phyloP scores from a whole-genome alignment of 331 rosid species.

The Acacia concinna region DNA sequence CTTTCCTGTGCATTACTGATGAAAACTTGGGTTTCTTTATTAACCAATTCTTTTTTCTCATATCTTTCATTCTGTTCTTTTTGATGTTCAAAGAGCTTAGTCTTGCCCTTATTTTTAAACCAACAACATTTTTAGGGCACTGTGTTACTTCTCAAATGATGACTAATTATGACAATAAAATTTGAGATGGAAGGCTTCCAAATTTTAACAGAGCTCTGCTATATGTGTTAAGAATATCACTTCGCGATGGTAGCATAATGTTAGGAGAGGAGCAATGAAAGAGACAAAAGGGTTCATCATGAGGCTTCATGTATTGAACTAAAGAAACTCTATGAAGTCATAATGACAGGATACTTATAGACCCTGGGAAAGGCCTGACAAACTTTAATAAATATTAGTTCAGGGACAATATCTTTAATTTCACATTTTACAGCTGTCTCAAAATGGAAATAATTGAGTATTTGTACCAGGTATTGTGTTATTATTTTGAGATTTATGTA shows the following conservation, averaged over 20 bases:
- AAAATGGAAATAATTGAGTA: not conserved
- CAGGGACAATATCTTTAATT: slow-evolving; percentile 14
- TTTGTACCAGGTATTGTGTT: slow-evolving; percentile 10
- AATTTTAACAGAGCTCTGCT: not conserved
- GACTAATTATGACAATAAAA: not conserved
- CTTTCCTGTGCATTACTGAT: not conserved
- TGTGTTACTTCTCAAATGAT: not conserved
- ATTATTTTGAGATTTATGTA: slow-evolving; percentile 19
- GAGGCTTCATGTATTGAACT: not conserved
- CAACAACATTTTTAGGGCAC: not conserved
- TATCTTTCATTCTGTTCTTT: not conserved
- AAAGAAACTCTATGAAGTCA: not conserved
- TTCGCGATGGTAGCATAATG: not conserved
- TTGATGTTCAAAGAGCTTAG: not conserved
- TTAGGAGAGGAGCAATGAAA: not conserved
- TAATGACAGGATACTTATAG: not conserved
- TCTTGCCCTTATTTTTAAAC: not conserved
- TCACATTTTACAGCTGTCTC: not conserved
- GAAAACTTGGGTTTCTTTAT: not conserved
- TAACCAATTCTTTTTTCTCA: not conserved
- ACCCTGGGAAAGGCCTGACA: not conserved
- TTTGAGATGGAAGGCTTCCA: not conserved
- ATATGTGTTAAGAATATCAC: not conserved
- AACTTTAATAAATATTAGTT: slow-evolving; percentile 6
- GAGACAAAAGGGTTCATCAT: not conserved